Evolutionary conservation across 176 grass and related monocot species (phyloP).

Genomic region (Zoysia pacifica): DNA sequence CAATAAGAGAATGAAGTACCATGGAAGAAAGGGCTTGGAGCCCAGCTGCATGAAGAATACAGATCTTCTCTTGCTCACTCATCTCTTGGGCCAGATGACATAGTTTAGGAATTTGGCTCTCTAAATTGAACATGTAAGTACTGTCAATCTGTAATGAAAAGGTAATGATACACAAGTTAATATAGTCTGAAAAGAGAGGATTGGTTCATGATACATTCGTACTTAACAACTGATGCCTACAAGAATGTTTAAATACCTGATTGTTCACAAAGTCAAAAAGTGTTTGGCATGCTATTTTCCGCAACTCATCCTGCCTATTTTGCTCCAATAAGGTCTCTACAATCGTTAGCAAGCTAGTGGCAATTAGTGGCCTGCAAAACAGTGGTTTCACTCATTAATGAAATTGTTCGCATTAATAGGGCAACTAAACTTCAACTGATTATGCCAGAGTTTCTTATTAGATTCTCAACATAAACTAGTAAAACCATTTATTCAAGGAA

Average conservation of each 20-base stretch:
- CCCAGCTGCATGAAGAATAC: constrained; percentile 63
- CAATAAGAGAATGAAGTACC: constrained; percentile 53
- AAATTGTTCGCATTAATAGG: neutral
- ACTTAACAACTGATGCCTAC: constrained; percentile 32
- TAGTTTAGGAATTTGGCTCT: constrained; percentile 77
- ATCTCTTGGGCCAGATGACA: constrained; percentile 81
- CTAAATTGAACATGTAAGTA: constrained; percentile 97
- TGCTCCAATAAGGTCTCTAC: constrained; percentile 85
- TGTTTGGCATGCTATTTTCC: constrained; percentile 69
- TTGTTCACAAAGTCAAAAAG: constrained; percentile 93
- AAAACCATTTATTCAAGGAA: neutral
- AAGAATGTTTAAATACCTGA: constrained; percentile 64
- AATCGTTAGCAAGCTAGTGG: constrained; percentile 84
- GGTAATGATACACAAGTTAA: constrained; percentile 4
- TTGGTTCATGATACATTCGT: neutral
- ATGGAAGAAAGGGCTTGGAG: constrained; percentile 95
- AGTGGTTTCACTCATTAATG: constrained; percentile 26
- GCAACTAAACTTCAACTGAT: neutral
- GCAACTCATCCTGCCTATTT: constrained; percentile 77
- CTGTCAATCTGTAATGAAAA: constrained; percentile 71
- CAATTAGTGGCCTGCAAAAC: constrained; percentile 83
- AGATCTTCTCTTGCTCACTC: constrained; percentile 62
- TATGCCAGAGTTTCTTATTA: constrained; percentile 11
- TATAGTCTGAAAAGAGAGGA: constrained; percentile 7
- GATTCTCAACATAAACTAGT: neutral